These are phyloP conservation scores for Pancytospora epiphaga DNA, from an alignment of 371 early-diverging fungal genomes.

Conservation along the genomic window DNA sequence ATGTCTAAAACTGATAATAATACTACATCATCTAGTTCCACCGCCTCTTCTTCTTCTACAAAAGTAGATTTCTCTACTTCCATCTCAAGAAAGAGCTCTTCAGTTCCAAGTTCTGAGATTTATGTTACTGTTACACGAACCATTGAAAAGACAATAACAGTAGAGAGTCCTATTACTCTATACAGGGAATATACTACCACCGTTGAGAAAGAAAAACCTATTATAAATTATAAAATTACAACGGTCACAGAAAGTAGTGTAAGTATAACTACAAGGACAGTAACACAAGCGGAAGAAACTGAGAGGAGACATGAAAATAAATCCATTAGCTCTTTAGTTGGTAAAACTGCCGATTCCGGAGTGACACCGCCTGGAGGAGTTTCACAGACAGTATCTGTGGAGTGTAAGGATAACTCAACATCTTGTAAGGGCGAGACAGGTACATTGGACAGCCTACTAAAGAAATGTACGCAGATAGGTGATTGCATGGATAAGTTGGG, in stretches of 20 bases:
- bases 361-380: no score
- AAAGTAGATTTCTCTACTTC: background rate
- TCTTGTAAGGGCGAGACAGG: no score
- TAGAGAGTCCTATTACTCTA: constrained; percentile 50
- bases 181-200: constrained; percentile 55
- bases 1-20: no score
- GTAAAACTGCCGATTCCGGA: no score
- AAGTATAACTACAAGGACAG: constrained; percentile 20
- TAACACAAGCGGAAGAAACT: no score
- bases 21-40: background rate
- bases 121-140: constrained; percentile 39
- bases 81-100: background rate
- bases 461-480: no score
- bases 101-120: background rate
- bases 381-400: no score
- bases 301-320: no score
- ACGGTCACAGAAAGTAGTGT: constrained; percentile 34
- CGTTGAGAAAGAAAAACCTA: constrained; percentile 37
- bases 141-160: constrained; percentile 23
- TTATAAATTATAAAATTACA: constrained; percentile 52
- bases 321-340: no score
- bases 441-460: no score
- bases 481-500: no score
- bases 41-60: background rate
- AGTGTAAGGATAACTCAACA: no score